Base-by-base conservation (phyloP, 345 rosid species). In the Pistacia vera region DNA sequence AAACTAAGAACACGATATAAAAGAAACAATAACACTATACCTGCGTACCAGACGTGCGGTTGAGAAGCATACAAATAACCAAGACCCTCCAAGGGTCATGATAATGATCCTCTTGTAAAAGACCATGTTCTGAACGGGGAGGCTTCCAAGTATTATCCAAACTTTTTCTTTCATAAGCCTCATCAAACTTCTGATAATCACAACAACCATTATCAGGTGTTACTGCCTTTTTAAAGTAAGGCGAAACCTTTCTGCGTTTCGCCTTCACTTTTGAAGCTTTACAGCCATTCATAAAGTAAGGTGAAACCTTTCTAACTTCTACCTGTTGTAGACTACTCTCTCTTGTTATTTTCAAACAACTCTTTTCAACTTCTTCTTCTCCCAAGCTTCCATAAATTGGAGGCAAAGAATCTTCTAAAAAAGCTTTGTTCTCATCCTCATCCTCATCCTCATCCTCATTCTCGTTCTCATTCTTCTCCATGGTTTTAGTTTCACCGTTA, bases 11-110 rank as follows among this genome's bases (percentile, higher is more conserved):
- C 22, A n/a, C 58, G 63, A 65, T 17, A 66, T 14, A 18, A 30
- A 49, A 62, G 66, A 11, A 51, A 68, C 61, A 25, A 16, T 3
- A 75, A 64, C 16, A 63, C 65, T 10, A 70, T 78, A 87, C 92
- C 92, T 89, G 95, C 11, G 48, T 36, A 57, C 97, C 90, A 48
- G 85, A 72, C 4, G 97, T 90, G 72, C 65, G 77, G 81, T 91
- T 93, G 61, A 92, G 93, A 78, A 91, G 92, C 89, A 91, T 91
- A 73, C 92, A 91, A 61, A 89, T 91, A 66, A 89, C 82, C 75
- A 92, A 69, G 17, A 92, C 91, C 59, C 86, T 85, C 97, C 95
- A 89, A 33, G 92, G 92, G 65, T 92, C 94, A 59, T 75, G 83
- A 52, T 80, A 80, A 76, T 90, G 90, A 80, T 81, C 76, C 83